Evolutionary conservation across 2,329 filamentous ascomycete species (phyloP).

Genomic region (Chaetomiaceae sp.): DNA sequence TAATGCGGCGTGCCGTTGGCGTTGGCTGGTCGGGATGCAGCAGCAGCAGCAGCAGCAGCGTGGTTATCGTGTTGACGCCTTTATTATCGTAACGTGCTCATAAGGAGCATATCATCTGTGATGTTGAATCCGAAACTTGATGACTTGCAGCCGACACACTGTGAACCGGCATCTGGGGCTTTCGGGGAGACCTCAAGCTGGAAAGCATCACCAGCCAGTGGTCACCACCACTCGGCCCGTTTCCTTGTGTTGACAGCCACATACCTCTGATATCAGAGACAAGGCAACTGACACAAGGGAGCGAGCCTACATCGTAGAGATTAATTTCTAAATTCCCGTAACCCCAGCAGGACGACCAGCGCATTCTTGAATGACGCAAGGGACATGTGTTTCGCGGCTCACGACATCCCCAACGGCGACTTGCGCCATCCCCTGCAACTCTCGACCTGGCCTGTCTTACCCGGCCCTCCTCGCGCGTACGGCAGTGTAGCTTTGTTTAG

Average conservation of each 20-base stretch:
- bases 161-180: no score
- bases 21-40: background rate
- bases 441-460: background rate
- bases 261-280: background rate
- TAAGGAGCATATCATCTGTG: no score
- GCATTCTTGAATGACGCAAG: conserved; percentile 3
- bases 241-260: no score
- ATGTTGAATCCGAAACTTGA: no score
- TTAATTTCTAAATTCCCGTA: background rate
- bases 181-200: no score
- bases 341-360: background rate
- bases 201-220: no score
- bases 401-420: background rate
- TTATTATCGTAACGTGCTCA: no score
- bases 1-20: background rate
- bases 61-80: background rate
- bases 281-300: background rate
- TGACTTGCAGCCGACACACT: no score
- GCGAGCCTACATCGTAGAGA: background rate
- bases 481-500: no score
- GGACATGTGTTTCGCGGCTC: no score
- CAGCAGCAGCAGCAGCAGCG: background rate
- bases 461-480: background rate
- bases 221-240: no score
- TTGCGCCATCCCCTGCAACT: background rate